Base-by-base conservation (phyloP, 306 rosid species). In the Gleditsia sinensis region DNA sequence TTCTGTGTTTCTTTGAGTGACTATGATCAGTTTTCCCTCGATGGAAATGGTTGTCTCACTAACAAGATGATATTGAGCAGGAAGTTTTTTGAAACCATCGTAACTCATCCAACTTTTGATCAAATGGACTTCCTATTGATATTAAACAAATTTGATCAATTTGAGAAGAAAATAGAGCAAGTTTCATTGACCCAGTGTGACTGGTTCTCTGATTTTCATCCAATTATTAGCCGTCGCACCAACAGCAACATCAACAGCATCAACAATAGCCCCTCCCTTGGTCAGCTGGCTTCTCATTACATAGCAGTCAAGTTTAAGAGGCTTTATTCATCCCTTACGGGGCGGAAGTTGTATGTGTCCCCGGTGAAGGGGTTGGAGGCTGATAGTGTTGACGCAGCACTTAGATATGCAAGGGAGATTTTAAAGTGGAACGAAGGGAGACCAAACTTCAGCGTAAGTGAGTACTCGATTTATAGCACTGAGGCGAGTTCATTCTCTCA, bases 231-330 rank as follows among this genome's bases (percentile, higher is more conserved):
- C 78, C 91, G 78, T 11, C 70, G 68, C 82, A 60, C 79, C 82
- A 86, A 75, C 77, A 72, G 43, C 74, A 82, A 30, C 76, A 88
- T 85, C 84, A 89, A 82, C 74, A 84, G 76, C 82, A 88, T 83
- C 73, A 94, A 85, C 32, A 80, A 72, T 79, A 90, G 76, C 73
- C 92, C 97, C 4, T 78, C 99, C 3, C 77, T 92, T 55, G 82
- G 89, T 56, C 96, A 88, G 72, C 77, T 92, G 21, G 98, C 88
- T 50, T 89, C 80, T 67, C 87, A 95, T 84, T 82, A 87, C 81
- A 32, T 92, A 77, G 98, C 87, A 3, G 96, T 88, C 64, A 95
- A 95, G 89, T 95, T 92, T 77, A 95, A 95, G 86, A 92, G 92
- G 81, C 88, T 92, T 0, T 95, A 88, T 78, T 75, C 93, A 49